Evolutionary conservation across 192 early-diverging fungal species (phyloP), one percentile per base, ranked within the genome.

Genomic region (Endogone sp.): DNA sequence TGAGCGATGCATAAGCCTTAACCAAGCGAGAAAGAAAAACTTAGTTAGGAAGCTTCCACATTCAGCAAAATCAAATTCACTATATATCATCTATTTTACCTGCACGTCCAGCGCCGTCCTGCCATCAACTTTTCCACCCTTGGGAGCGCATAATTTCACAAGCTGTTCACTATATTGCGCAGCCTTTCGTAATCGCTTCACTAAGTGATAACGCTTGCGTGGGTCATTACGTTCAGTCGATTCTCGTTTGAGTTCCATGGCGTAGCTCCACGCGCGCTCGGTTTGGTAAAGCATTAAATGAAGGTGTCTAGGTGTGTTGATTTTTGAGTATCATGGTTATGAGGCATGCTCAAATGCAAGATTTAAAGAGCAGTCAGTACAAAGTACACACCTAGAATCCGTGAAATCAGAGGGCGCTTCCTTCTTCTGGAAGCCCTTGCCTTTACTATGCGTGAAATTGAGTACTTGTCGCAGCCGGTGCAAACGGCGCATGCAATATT

Each of bases 181-280:
- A 20, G 91, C 91, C 64, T 82, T 81, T 69, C 84, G 86, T 62
- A 94, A 73, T 25, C 82, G 69, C 59, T 82, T 83, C 56, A 91
- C 73, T 10, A 86, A 70, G 71, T 93, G 91, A 70, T 82, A 79
- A 59, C 79, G 82, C 69, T 91, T 91, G 20, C 90, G 81, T 21
- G 86, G 83, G 32, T 92, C 87, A 31, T 84, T 82, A 54, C 73
- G 70, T 23, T 81, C 76, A 16, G 74, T 70, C 3, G 81, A 81
- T 30, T 89, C 84, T 1, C 67, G 73, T 65, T 91, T 91, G 54
- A 92, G 74, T 68, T 94, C 87, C 91, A 92, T 93, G 23, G 86
- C 87, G 63, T 91, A 91, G 55, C 84, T 81, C 91, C 90, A 94
- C 20, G 81, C 80, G 22, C 92, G 82, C 69, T 94, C 93, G 0